These are phyloP conservation scores for Aspergillus hancockii DNA, from an alignment of 495 filamentous ascomycete species.

Conservation along the genomic window DNA sequence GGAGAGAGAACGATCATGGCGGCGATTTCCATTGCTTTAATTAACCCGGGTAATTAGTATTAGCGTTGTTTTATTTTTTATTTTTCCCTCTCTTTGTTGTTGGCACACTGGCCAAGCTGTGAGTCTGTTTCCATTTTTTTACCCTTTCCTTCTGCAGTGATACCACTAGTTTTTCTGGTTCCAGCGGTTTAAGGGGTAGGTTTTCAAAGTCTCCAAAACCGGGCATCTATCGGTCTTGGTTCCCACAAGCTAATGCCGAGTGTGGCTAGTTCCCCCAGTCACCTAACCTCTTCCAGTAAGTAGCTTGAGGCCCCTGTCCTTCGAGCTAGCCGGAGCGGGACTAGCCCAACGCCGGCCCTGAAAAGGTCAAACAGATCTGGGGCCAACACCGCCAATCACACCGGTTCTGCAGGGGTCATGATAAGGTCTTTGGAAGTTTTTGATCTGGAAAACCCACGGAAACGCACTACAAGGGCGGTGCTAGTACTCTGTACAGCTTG, in stretches of 20 bases:
- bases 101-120: constrained; percentile 1
- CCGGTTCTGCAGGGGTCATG: constrained; percentile 6
- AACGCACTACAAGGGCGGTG: background rate
- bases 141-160: constrained; percentile 2
- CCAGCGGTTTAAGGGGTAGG: constrained; percentile 8
- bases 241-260: background rate
- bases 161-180: constrained; percentile 8
- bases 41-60: constrained; percentile 1
- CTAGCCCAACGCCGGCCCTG: background rate
- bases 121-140: constrained; percentile 2
- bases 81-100: background rate
- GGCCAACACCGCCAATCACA: constrained; percentile 6
- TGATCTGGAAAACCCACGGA: background rate
- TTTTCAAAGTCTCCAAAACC: background rate
- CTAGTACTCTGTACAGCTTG: background rate
- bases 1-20: constrained; percentile 12
- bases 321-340: background rate
- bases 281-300: background rate
- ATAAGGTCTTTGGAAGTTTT: background rate
- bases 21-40: constrained; percentile 4
- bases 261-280: background rate
- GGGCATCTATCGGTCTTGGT: constrained; percentile 6
- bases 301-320: background rate
- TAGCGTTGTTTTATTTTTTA: background rate
- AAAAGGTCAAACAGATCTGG: constrained; percentile 8